phyloP scores from a whole-genome alignment of 2,329 filamentous ascomycete species.

The Fusarium albidum region DNA sequence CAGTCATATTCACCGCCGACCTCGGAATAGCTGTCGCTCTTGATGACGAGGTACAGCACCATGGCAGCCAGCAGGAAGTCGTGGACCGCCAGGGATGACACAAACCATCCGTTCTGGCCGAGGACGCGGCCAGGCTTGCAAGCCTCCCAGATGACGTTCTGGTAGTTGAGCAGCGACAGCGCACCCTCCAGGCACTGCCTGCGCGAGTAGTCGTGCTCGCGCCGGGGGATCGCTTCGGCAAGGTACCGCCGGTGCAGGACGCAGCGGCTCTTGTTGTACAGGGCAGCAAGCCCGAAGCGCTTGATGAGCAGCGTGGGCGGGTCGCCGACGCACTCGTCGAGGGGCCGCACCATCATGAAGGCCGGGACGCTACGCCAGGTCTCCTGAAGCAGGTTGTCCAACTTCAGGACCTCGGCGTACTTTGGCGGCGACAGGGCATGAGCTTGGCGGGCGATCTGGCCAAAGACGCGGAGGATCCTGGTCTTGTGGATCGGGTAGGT shows the following conservation, averaged over 20 bases:
- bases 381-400: constrained; percentile 56
- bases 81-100: constrained; percentile 64
- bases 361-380: constrained; percentile 55
- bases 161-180: constrained; percentile 56
- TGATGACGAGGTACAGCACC: constrained; percentile 63
- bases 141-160: constrained; percentile 56
- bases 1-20: constrained; percentile 45
- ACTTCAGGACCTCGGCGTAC: constrained; percentile 58
- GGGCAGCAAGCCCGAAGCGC: constrained; percentile 58
- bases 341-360: constrained; percentile 57
- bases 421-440: constrained; percentile 57
- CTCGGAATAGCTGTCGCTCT: constrained; percentile 52
- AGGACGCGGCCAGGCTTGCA: constrained; percentile 63
- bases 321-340: constrained; percentile 60
- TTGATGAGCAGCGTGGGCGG: constrained; percentile 57
- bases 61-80: constrained; percentile 70
- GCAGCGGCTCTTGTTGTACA: constrained; percentile 64
- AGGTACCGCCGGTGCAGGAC: constrained; percentile 65
- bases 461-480: constrained; percentile 56
- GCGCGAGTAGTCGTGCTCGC: constrained; percentile 61
- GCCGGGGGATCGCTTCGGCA: constrained; percentile 49
- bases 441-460: constrained; percentile 57
- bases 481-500: constrained; percentile 64
- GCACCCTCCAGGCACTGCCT: constrained; percentile 60
- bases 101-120: constrained; percentile 62